These are phyloP conservation scores for Thuja plicata DNA, from an alignment of 83 land plant species.

Conservation along the genomic window DNA sequence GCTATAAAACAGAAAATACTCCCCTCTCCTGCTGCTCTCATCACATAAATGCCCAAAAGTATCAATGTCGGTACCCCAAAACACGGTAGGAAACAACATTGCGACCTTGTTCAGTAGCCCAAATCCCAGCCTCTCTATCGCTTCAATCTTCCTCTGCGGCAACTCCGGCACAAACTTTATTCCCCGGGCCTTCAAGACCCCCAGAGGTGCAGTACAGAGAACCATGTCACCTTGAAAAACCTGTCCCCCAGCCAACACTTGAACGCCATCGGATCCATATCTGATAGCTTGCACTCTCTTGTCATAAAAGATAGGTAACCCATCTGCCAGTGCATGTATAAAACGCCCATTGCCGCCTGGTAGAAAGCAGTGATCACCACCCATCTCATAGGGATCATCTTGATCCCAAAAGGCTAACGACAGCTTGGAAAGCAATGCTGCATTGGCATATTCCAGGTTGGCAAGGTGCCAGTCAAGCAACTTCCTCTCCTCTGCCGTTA, in stretches of 20 bases:
- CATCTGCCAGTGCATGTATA: constrained; percentile 73
- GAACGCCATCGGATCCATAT: constrained; percentile 84
- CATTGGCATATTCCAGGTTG: constrained; percentile 96
- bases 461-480: constrained; percentile 95
- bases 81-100: constrained; percentile 80
- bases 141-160: constrained; percentile 75
- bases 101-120: constrained; percentile 94
- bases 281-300: constrained; percentile 52
- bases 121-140: constrained; percentile 83
- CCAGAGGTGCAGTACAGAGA: constrained; percentile 87
- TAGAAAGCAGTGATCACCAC: constrained; percentile 95
- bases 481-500: constrained; percentile 53
- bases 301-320: constrained; percentile 73
- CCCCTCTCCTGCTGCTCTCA: constrained; percentile 70
- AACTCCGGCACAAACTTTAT: constrained; percentile 81
- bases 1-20: constrained; percentile 94
- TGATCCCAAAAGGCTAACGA: constrained; percentile 97
- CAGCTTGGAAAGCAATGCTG: constrained; percentile 71
- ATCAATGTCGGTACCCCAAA: constrained; percentile 89
- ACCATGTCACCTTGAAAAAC: constrained; percentile 89
- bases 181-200: constrained; percentile 73
- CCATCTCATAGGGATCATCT: constrained; percentile 99
- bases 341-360: constrained; percentile 90
- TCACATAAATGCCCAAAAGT: constrained; percentile 91
- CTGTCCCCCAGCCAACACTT: constrained; percentile 69